Percentiles rank a stretch among this genome's conserved stretches.
These are phyloP conservation scores for Decorospora gaudefroyi DNA, from an alignment of 2,329 filamentous ascomycete genomes.

Conservation along the genomic window DNA sequence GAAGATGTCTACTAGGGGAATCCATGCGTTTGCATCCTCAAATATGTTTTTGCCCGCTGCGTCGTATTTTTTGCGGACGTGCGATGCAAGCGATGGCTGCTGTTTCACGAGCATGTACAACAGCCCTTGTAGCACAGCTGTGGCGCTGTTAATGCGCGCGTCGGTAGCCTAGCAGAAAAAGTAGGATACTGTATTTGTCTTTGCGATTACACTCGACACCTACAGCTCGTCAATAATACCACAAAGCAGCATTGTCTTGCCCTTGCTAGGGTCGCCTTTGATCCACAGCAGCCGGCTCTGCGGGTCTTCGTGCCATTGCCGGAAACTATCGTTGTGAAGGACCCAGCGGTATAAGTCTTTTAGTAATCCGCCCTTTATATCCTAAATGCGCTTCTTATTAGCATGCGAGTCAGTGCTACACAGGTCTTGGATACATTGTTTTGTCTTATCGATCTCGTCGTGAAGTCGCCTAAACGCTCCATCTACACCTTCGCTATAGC, in stretches of 20 bases:
- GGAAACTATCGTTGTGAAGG: slow-evolving; percentile 26
- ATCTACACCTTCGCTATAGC: too few species aligned
- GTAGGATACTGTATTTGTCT: slow-evolving; percentile 27
- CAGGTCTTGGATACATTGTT: too few species aligned
- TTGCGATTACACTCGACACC: not conserved
- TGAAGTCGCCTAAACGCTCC: too few species aligned
- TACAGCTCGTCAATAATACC: slow-evolving; percentile 35
- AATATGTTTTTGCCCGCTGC: slow-evolving; percentile 48
- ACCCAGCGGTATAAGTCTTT: slow-evolving; percentile 3
- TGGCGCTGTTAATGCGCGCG: too few species aligned
- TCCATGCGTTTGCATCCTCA: slow-evolving; percentile 48
- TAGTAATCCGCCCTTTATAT: slow-evolving; percentile 10
- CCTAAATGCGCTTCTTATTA: too few species aligned
- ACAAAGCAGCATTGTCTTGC: slow-evolving; percentile 41
- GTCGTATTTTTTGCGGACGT: too few species aligned
- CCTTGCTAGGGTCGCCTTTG: too few species aligned
- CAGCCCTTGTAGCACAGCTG: too few species aligned
- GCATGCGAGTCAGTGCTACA: too few species aligned
- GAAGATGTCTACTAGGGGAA: slow-evolving; percentile 47
- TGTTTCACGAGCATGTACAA: too few species aligned
- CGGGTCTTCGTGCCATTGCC: slow-evolving; percentile 27
- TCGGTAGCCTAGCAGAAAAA: slow-evolving; percentile 52
- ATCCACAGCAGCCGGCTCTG: slow-evolving; percentile 33
- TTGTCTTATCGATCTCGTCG: too few species aligned
- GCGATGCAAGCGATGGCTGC: too few species aligned